Base-by-base conservation (phyloP, 177 flowering plant species). In the Vitis hybrid region DNA sequence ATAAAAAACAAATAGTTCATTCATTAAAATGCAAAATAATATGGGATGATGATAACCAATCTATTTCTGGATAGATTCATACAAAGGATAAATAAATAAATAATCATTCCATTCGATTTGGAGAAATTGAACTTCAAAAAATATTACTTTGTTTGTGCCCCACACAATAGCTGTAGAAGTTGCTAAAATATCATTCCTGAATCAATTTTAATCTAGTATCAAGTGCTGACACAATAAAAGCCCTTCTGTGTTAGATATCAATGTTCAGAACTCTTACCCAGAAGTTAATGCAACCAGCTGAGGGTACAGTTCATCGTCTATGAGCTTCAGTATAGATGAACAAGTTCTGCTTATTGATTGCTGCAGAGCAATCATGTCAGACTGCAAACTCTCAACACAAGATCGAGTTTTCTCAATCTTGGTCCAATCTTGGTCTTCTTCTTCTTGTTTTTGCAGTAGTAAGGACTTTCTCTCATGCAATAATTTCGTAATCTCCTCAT, bases 251-350 rank as follows among this genome's bases (percentile, higher is more conserved):
- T 68, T 24, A 61, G 50, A 56, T 54, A 48, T 56, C 9, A 32
- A 27, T 14, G n/a, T 12, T n/a, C 1, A 48, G 10, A 53, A 66
- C 12, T 1, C 21, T 77, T 86, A 93, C 97, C 98, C 91, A 9
- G 89, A 82, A 70, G 85, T 80, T 68, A 93, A 68, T 63, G 83
- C 76, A 61, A 86, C 74, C 70, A 93, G 79, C 80, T 93, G 97
- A 57, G 93, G 91, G 46, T 84, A 81, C 63, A 93, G 85, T 81
- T 93, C 94, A 65, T 84, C 86, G 58, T 84, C 85, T 63, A 88
- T 81, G 59, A 90, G 80, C 61, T 73, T 74, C 81, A 86, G 63
- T 53, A 93, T 82, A 35, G 86, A 77, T 46, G 85, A 85, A 70
- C 80, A 76, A 21, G 88, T 77, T 67, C 61, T 64, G 67, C 77